Conservation (phyloP, 768 basidiomycete species). For the Podaxis sp. region DNA sequence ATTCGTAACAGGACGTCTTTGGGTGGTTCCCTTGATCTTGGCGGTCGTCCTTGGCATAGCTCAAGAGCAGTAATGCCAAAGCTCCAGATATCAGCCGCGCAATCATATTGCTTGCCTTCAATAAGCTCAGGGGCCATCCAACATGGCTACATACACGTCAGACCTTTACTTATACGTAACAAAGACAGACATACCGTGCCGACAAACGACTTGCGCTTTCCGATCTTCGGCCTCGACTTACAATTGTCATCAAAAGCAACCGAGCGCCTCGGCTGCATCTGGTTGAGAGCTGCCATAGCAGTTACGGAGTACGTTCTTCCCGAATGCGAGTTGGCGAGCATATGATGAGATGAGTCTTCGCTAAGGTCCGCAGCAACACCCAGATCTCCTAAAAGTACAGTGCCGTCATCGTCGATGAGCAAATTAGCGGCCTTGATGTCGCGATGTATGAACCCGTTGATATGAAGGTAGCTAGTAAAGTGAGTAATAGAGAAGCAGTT, state of each 20-base stretch:
- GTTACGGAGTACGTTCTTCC: constrained; percentile 25
- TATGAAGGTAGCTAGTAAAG: constrained; percentile 70
- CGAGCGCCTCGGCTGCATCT: constrained; percentile 21
- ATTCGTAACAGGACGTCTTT: constrained; percentile 73
- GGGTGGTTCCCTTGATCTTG: constrained; percentile 73
- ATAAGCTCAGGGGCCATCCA: constrained; percentile 99
- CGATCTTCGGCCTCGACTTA: constrained; percentile 40
- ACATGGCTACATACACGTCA: constrained; percentile 51
- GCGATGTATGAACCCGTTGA: constrained; percentile 88
- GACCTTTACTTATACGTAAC: background rate
- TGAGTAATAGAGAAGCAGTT: constrained; percentile 1
- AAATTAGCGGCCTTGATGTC: constrained; percentile 95
- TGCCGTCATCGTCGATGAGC: constrained; percentile 86
- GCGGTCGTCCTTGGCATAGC: constrained; percentile 81
- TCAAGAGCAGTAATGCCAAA: constrained; percentile 95
- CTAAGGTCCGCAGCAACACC: constrained; percentile 85
- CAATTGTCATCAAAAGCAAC: constrained; percentile 30
- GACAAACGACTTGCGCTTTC: constrained; percentile 89
- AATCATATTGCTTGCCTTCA: constrained; percentile 77
- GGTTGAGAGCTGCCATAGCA: constrained; percentile 26
- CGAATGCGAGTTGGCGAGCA: constrained; percentile 19
- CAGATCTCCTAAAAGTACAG: constrained; percentile 86
- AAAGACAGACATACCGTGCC: constrained; percentile 59
- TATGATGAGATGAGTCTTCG: constrained; percentile 50
- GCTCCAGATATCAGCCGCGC: constrained; percentile 92